Conservation (phyloP, 805 yeast species). For the Candida glaebosa region DNA sequence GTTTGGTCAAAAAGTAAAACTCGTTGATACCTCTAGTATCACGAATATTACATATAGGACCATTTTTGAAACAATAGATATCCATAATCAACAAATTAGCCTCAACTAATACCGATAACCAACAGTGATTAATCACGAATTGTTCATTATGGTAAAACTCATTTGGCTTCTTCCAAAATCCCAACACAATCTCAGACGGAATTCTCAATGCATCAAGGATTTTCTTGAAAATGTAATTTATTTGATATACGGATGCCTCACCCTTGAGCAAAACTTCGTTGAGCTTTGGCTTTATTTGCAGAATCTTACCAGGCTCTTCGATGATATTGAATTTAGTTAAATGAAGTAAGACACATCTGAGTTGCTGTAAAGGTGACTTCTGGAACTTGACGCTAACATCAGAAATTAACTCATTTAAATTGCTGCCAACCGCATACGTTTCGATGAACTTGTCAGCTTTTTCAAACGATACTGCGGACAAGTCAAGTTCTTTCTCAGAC, state of each 20-base stretch:
- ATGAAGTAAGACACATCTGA: conserved; percentile 60
- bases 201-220: conserved; percentile 69
- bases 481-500: conserved; percentile 12
- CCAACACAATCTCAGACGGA: conserved; percentile 72
- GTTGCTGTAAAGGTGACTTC: conserved; percentile 44
- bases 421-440: conserved; percentile 24
- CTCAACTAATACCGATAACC: conserved; percentile 78
- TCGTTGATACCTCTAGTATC: conserved; percentile 33
- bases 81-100: conserved; percentile 82
- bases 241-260: conserved; percentile 63
- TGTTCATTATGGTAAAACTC: conserved; percentile 50
- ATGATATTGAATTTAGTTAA: conserved; percentile 61
- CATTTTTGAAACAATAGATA: conserved; percentile 37
- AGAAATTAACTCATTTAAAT: conserved; percentile 39
- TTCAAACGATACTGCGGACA: conserved; percentile 14
- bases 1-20: conserved; percentile 76
- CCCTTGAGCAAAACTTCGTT: conserved; percentile 42
- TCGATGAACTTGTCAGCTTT: conserved; percentile 32
- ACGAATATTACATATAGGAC: conserved; percentile 29
- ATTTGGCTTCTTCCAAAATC: conserved; percentile 80
- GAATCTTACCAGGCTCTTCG: conserved; percentile 33
- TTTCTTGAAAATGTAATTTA: conserved; percentile 72
- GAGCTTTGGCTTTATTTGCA: conserved; percentile 39
- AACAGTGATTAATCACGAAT: conserved; percentile 71
- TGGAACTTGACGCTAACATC: conserved; percentile 39